Percentiles rank a stretch among this genome's conserved stretches.
Conservation (phyloP, 768 basidiomycete genomes). For the Tulasnella sp. region DNA sequence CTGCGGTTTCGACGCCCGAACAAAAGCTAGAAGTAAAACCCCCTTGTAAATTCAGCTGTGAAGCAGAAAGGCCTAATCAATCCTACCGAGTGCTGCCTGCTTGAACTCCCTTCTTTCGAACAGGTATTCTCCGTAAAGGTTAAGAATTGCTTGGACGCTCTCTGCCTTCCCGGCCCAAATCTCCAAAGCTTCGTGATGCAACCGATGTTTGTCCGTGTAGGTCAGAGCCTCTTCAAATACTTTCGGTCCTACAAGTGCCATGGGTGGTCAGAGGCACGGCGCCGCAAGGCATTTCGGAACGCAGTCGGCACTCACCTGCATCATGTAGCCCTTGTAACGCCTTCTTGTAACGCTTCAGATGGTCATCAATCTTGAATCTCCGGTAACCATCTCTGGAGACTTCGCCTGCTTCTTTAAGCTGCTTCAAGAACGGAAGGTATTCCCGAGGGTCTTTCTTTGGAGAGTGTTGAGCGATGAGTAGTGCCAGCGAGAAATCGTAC, state of each 20-base stretch:
- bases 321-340: conserved; percentile 67
- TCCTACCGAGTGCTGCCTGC: conserved; percentile 71
- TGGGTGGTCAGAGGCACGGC: neutral
- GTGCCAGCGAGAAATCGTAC: conserved; percentile 94
- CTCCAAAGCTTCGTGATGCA: conserved; percentile 64
- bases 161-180: conserved; percentile 61
- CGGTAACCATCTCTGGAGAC: conserved; percentile 75
- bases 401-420: conserved; percentile 44
- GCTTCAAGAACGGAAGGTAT: conserved; percentile 92
- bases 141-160: conserved; percentile 55
- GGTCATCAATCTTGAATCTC: conserved; percentile 85
- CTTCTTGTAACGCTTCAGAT: conserved; percentile 65
- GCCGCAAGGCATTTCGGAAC: neutral
- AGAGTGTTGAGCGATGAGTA: conserved; percentile 94
- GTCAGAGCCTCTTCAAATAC: conserved; percentile 70
- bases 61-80: neutral
- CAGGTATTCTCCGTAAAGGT: conserved; percentile 77
- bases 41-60: neutral
- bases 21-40: conserved; percentile 44
- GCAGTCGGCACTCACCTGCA: conserved; percentile 46
- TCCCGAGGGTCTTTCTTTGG: conserved; percentile 98
- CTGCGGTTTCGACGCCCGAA: conserved; percentile 49
- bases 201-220: conserved; percentile 69
- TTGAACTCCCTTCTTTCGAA: conserved; percentile 76
- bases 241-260: conserved; percentile 43